Conservation (phyloP, 2,329 filamentous ascomycete genomes). For the Cordyceps pruinosa region DNA sequence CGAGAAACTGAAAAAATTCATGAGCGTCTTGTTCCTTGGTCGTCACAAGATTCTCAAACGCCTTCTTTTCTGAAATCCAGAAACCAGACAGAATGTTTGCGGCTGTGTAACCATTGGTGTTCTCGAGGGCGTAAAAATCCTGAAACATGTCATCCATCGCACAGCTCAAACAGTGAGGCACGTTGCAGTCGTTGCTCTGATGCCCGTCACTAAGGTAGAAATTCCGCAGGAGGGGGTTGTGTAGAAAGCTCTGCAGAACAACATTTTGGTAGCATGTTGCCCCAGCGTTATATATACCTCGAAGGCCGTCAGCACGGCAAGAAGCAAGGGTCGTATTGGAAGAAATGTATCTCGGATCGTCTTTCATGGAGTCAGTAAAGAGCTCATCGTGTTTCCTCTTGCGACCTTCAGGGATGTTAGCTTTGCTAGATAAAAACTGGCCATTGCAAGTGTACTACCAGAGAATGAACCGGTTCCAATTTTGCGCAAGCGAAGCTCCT, state of each 20-base stretch:
- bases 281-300: conserved; percentile 95
- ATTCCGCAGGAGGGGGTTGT: conserved; percentile 85
- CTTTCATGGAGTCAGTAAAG: conserved; percentile 55
- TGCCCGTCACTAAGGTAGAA: conserved; percentile 92
- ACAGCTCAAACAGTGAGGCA: conserved; percentile 58
- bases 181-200: conserved; percentile 64
- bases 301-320: conserved; percentile 79
- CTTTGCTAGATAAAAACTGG: neutral
- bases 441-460: conserved; percentile 39
- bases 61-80: conserved; percentile 75
- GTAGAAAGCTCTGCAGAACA: conserved; percentile 84
- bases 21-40: conserved; percentile 96
- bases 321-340: conserved; percentile 72
- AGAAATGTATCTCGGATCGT: conserved; percentile 70
- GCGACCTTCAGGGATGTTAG: conserved; percentile 38
- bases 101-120: conserved; percentile 83
- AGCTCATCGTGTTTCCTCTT: conserved; percentile 73
- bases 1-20: conserved; percentile 92
- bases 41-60: conserved; percentile 70
- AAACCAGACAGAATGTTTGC: conserved; percentile 83
- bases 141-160: conserved; percentile 70
- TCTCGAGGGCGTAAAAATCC: conserved; percentile 64
- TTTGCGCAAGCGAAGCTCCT: conserved; percentile 66
- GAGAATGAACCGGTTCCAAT: conserved; percentile 59
- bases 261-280: conserved; percentile 98